phyloP scores from a whole-genome alignment of 345 rosid species.

The Ailanthus altissimus region DNA sequence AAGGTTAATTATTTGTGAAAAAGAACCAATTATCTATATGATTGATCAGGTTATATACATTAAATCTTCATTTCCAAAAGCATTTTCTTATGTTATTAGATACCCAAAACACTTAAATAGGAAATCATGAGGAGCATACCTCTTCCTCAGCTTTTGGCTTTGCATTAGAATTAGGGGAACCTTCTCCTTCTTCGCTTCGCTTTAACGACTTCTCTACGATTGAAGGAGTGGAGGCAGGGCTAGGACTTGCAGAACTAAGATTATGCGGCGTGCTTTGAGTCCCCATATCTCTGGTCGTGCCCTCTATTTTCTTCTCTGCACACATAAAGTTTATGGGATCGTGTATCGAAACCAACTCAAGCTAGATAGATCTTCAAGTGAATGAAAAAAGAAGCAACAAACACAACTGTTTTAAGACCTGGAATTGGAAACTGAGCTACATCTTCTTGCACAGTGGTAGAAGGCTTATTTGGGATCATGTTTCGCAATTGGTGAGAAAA shows the following conservation, averaged over 20 bases:
- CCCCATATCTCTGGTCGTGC: slow-evolving; percentile 73
- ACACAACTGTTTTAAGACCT: slow-evolving; percentile 24
- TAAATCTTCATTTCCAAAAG: neutral
- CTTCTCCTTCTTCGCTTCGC: slow-evolving; percentile 52
- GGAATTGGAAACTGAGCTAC: slow-evolving; percentile 32
- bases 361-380: neutral
- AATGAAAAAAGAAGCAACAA: neutral
- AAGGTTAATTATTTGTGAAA: neutral
- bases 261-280: slow-evolving; percentile 74
- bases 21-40: neutral
- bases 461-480: slow-evolving; percentile 38
- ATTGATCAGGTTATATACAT: neutral
- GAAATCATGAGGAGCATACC: slow-evolving; percentile 30
- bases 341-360: slow-evolving; percentile 1
- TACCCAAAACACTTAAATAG: neutral
- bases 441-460: slow-evolving; percentile 30
- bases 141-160: slow-evolving; percentile 44
- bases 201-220: slow-evolving; percentile 51
- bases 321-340: neutral
- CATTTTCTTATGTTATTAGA: neutral
- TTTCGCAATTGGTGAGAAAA: slow-evolving; percentile 36
- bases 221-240: slow-evolving; percentile 82
- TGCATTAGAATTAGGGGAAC: slow-evolving; percentile 44
- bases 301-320: slow-evolving; percentile 55
- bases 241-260: slow-evolving; percentile 56